phyloP scores from a whole-genome alignment of 75 land plant species.

The Azolla pinnata region DNA sequence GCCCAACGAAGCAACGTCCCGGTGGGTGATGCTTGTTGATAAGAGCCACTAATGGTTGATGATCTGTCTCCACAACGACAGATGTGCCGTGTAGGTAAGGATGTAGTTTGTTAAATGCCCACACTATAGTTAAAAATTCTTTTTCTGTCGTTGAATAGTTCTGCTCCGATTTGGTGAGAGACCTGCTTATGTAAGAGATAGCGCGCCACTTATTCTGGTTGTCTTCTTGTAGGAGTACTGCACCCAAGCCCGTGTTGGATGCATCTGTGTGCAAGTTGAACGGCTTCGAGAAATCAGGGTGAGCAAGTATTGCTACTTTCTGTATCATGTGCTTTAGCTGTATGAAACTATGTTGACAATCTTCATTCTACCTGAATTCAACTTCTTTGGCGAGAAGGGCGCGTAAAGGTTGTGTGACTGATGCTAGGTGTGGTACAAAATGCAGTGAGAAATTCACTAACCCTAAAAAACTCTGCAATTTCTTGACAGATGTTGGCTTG shows the following conservation, averaged over 20 bases:
- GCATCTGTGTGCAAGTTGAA: conserved; percentile 27
- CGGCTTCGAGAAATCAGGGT: conserved; percentile 13
- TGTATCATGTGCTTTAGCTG: background rate
- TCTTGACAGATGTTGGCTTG: background rate
- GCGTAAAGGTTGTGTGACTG: background rate
- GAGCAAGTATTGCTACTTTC: background rate
- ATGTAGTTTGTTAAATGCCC: background rate
- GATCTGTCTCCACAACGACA: background rate
- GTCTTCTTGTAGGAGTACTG: conserved; percentile 14
- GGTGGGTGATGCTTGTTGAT: background rate
- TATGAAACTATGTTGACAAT: background rate
- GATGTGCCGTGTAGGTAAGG: background rate
- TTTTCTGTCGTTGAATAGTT: conserved; percentile 9
- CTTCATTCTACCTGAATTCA: background rate
- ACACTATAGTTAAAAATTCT: conserved; percentile 7
- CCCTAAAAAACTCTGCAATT: conserved; percentile 13
- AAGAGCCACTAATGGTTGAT: conserved; percentile 4
- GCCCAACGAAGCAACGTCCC: background rate
- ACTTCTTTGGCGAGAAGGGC: background rate
- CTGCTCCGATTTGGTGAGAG: background rate
- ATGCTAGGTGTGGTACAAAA: background rate
- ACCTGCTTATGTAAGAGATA: conserved; percentile 15
- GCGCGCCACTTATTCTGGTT: conserved; percentile 13
- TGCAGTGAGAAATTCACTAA: conserved; percentile 5
- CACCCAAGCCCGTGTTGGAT: conserved; percentile 14